phyloP scores from a whole-genome alignment of 1,139 yeast genomes.

The Sugiyamaella grinbergsii region DNA sequence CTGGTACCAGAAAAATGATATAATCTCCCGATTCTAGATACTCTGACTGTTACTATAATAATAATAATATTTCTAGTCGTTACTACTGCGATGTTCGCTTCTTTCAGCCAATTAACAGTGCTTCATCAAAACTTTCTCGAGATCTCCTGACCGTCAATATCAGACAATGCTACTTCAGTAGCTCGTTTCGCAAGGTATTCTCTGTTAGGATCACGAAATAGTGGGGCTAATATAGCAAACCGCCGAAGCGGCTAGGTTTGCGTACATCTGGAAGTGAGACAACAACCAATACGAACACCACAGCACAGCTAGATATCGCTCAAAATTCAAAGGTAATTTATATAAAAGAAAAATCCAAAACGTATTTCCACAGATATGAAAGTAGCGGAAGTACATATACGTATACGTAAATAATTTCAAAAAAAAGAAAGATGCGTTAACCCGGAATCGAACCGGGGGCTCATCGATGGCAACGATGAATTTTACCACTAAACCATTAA shows the following conservation, averaged over 20 bases:
- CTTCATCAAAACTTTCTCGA: not conserved
- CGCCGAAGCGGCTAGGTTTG: not conserved
- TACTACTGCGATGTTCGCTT: not conserved
- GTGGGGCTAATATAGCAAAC: not conserved
- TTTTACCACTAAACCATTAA: conserved; percentile 3
- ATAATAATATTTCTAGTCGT: too few species aligned
- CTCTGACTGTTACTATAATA: too few species aligned
- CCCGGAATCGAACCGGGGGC: conserved; percentile 3
- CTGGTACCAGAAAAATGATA: too few species aligned
- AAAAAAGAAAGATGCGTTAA: not conserved
- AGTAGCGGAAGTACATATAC: not conserved
- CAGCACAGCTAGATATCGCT: not conserved
- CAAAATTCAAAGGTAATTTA: not conserved
- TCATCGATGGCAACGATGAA: too few species aligned
- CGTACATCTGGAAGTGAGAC: not conserved
- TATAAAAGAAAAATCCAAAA: too few species aligned
- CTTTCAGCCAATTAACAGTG: not conserved
- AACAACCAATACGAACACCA: too few species aligned
- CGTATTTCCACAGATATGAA: not conserved
- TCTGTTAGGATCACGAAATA: not conserved
- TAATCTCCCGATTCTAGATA: too few species aligned
- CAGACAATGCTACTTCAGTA: not conserved
- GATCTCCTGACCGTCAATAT: not conserved
- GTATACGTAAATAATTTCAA: not conserved
- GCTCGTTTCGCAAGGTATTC: not conserved